Evolutionary conservation across 108 stramenopile genomes (phyloP), one percentile per base, ranked within the genome.

Genomic region (Thalassiosira profunda): DNA sequence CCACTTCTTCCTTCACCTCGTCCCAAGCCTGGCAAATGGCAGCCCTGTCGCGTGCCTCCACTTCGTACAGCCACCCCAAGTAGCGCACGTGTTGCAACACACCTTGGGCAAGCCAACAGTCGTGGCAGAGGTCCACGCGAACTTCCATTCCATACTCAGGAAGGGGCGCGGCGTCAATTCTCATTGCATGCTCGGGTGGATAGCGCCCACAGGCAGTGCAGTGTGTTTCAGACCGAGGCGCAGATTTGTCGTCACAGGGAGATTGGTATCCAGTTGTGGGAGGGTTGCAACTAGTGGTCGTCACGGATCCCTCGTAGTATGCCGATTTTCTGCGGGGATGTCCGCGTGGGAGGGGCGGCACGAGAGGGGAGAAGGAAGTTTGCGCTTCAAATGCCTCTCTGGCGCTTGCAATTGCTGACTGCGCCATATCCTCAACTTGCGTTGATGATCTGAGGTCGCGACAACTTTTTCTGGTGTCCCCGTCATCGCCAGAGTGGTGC

Each of bases 121-220:
- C 65, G 17, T 72, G 65, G 57, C 93, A 90, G 28, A 90, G 40
- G 49, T 90, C 85, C 0, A 81, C 68, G 10, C 86, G 55, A 33
- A 74, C 72, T 69, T 94, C 93, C 69, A 81, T 79, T 34, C 87
- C 86, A 62, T 91, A 94, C 58, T 91, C 88, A 5, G 82, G 58
- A 25, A 94, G 38, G 6, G 92, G 92, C 0, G 84, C 72, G 9
- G 74, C 75, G 70, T 76, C 71, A 54, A 68, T 66, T 25, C 77
- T 71, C 66, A 79, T 71, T 20, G 76, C 70, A 41, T 71, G 71
- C 45, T 62, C 44, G 14, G 76, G 74, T n/a, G 76, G 77, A 63
- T 74, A 69, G 33, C 51, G 20, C 24, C 77, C 74, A 67, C 74
- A 57, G 14, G 72, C 48, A 25, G 34, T 47, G 68, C 66, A 76